Percentiles rank a stretch among this genome's conserved stretches.
phyloP scores from a whole-genome alignment of 352 stramenopile species.

The Phytopythium helicoides region DNA sequence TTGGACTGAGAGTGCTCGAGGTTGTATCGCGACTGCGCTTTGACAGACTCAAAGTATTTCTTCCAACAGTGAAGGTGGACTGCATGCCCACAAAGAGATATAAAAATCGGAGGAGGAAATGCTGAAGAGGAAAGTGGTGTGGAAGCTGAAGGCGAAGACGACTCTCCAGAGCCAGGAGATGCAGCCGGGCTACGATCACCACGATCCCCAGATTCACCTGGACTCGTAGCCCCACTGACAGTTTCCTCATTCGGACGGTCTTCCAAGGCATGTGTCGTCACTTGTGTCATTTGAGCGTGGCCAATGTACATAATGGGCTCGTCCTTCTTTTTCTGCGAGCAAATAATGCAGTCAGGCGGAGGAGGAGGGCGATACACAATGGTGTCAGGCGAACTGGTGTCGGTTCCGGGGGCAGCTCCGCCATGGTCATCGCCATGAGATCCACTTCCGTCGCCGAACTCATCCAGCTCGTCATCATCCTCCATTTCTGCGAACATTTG shows the following conservation, averaged over 20 bases:
- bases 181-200: not conserved
- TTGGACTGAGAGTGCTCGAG: conserved; percentile 73
- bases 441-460: conserved; percentile 14
- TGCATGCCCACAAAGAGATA: conserved; percentile 87
- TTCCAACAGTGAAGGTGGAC: conserved; percentile 89
- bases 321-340: conserved; percentile 79
- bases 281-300: conserved; percentile 68
- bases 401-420: conserved; percentile 13
- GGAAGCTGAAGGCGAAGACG: not conserved
- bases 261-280: conserved; percentile 48
- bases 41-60: conserved; percentile 88
- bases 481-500: conserved; percentile 69
- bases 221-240: not conserved
- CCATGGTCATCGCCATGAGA: conserved; percentile 16
- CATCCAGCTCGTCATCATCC: conserved; percentile 58
- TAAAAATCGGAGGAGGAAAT: conserved; percentile 66
- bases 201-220: not conserved
- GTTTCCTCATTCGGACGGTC: conserved; percentile 26
- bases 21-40: conserved; percentile 64
- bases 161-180: not conserved
- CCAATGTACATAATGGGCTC: conserved; percentile 87
- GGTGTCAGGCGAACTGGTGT: conserved; percentile 12
- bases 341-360: conserved; percentile 83
- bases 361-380: conserved; percentile 68
- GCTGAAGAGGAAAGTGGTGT: not conserved